Percentiles rank a stretch among this genome's conserved stretches.
phyloP scores from a whole-genome alignment of 352 stramenopile genomes.

The Pythium rhizo-oryzae region DNA sequence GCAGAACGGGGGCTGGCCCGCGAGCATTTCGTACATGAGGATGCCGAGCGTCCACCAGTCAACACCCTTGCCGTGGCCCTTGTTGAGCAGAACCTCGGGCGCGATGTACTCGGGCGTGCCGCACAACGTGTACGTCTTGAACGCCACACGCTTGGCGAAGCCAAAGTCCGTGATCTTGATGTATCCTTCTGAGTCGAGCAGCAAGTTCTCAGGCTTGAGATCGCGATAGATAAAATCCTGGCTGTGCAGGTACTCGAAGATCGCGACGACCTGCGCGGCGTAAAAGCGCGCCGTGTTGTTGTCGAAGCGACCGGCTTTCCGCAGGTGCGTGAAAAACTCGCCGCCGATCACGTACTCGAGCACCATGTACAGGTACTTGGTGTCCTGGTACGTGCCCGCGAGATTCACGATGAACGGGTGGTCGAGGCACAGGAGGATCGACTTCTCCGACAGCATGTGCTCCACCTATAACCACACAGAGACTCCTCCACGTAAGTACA shows the following conservation, averaged over 20 bases:
- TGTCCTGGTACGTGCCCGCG: constrained; percentile 94
- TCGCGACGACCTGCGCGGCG: constrained; percentile 92
- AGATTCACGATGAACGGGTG: constrained; percentile 98
- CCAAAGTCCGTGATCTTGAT: constrained; percentile 97
- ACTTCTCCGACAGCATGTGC: constrained; percentile 97
- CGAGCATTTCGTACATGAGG: constrained; percentile 98
- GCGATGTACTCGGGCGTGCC: constrained; percentile 94
- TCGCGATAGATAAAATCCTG: constrained; percentile 98
- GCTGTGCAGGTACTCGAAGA: constrained; percentile 97
- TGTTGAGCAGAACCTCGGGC: constrained; percentile 91
- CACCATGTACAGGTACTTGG: constrained; percentile 97
- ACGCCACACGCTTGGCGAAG: constrained; percentile 93
- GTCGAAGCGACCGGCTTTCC: constrained; percentile 94
- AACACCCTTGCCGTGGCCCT: constrained; percentile 89
- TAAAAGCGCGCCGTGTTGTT: constrained; percentile 94
- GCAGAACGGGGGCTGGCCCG: constrained; percentile 95
- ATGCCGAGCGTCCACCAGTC: constrained; percentile 98
- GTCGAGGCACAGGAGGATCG: constrained; percentile 91
- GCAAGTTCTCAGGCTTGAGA: constrained; percentile 95
- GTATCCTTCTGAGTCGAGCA: constrained; percentile 95
- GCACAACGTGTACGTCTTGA: constrained; percentile 96
- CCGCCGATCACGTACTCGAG: constrained; percentile 97
- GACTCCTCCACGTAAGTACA: no score
- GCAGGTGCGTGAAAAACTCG: constrained; percentile 97
- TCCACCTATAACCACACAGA: no score